These are phyloP conservation scores for Filosporella fistucella DNA, from an alignment of 495 filamentous ascomycete species.

Conservation along the genomic window DNA sequence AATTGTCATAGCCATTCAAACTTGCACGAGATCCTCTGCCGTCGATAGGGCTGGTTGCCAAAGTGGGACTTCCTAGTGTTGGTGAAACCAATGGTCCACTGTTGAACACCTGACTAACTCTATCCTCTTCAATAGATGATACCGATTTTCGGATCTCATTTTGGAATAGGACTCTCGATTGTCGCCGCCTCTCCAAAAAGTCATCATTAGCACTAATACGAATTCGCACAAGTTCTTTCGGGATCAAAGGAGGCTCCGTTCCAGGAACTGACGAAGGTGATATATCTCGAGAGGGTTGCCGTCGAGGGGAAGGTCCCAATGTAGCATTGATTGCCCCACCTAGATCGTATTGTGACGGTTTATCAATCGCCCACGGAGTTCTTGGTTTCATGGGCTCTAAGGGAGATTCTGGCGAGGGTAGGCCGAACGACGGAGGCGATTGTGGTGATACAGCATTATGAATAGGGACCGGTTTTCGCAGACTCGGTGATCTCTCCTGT, in stretches of 20 bases:
- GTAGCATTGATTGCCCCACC: background rate
- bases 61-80: background rate
- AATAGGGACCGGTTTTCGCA: background rate
- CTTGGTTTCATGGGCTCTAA: conserved; percentile 14
- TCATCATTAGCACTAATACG: conserved; percentile 19
- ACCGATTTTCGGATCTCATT: conserved; percentile 10
- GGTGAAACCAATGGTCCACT: background rate
- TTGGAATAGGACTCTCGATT: conserved; percentile 15
- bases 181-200: conserved; percentile 15
- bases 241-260: conserved; percentile 7
- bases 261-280: conserved; percentile 7
- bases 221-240: conserved; percentile 11
- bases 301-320: background rate
- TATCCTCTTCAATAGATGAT: conserved; percentile 13
- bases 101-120: conserved; percentile 7
- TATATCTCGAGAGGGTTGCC: conserved; percentile 2
- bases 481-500: background rate
- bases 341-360: conserved; percentile 11
- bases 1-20: conserved; percentile 12
- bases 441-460: background rate
- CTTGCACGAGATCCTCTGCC: conserved; percentile 16
- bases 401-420: background rate
- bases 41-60: conserved; percentile 7
- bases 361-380: conserved; percentile 16
- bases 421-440: background rate